These are phyloP conservation scores for Nicotiana tomentosiformis DNA, from an alignment of 257 asterid genomes.

Conservation along the genomic window DNA sequence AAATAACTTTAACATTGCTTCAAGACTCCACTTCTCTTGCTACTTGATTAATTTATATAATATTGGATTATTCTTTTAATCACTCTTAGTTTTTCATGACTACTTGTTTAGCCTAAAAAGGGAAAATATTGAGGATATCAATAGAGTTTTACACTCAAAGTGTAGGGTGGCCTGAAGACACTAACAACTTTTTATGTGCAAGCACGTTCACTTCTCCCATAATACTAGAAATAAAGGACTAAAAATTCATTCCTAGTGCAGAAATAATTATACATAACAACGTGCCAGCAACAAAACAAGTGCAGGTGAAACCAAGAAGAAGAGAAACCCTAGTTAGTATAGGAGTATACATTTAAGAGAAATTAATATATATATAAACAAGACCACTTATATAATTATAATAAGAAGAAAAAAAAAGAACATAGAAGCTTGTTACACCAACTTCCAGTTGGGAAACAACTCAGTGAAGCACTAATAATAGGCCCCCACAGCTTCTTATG, in stretches of 20 bases:
- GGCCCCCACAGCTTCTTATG: constrained; percentile 33
- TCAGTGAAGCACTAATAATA: constrained; percentile 23
- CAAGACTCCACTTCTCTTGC: too few relatives aligned
- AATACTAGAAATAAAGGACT: neutral
- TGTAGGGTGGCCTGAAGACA: constrained; percentile 7
- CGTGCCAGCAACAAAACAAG: neutral
- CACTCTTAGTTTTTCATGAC: too few relatives aligned
- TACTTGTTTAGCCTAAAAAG: neutral
- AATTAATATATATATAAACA: neutral
- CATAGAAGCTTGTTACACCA: neutral
- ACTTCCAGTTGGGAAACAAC: constrained; percentile 35
- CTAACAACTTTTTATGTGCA: constrained; percentile 2
- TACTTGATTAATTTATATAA: neutral
- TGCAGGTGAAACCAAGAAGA: neutral
- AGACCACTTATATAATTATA: neutral
- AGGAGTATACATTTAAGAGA: neutral
- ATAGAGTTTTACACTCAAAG: neutral
- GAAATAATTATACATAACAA: neutral
- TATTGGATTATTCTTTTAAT: neutral
- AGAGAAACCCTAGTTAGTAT: neutral
- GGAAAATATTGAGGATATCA: neutral
- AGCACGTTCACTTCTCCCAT: neutral
- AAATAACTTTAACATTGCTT: too few relatives aligned
- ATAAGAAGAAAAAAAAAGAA: neutral
- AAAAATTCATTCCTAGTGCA: neutral